Conservation (phyloP, 2,329 filamentous ascomycete genomes). For the Cladosporium sp. region DNA sequence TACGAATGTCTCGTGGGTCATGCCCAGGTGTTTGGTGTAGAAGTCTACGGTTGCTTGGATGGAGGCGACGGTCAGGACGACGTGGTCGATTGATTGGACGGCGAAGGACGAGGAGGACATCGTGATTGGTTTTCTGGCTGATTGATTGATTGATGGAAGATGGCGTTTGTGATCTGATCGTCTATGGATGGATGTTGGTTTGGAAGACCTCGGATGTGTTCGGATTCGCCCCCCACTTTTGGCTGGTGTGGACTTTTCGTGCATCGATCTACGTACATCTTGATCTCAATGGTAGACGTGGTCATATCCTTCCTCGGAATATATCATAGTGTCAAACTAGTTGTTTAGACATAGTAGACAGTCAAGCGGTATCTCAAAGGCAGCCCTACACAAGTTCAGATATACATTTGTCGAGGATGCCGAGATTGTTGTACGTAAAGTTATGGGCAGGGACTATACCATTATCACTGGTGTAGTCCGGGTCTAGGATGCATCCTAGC, state of each 20-base stretch:
- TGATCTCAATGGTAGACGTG: too few relatives aligned
- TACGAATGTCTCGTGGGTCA: slow-evolving; percentile 57
- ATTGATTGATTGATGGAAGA: neutral
- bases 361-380: too few relatives aligned
- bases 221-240: neutral
- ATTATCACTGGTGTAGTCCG: too few relatives aligned
- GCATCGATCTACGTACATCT: too few relatives aligned
- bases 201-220: neutral
- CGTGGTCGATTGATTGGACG: slow-evolving; percentile 57
- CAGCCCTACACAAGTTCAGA: too few relatives aligned
- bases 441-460: too few relatives aligned
- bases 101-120: slow-evolving; percentile 24
- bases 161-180: neutral
- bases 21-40: slow-evolving; percentile 60
- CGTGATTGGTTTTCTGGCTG: neutral
- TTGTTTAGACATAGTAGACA: too few relatives aligned
- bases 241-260: neutral
- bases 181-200: neutral
- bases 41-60: slow-evolving; percentile 55
- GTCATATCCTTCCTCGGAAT: too few relatives aligned
- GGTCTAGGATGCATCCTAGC: too few relatives aligned
- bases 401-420: too few relatives aligned
- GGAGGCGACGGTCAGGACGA: slow-evolving; percentile 61
- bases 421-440: too few relatives aligned
- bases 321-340: too few relatives aligned